A percentile compares a stretch with the other conserved stretches of the same genome.
Evolutionary conservation across 2,329 filamentous ascomycete genomes (phyloP).

Genomic region (Talaromyces albobiverticillius): DNA sequence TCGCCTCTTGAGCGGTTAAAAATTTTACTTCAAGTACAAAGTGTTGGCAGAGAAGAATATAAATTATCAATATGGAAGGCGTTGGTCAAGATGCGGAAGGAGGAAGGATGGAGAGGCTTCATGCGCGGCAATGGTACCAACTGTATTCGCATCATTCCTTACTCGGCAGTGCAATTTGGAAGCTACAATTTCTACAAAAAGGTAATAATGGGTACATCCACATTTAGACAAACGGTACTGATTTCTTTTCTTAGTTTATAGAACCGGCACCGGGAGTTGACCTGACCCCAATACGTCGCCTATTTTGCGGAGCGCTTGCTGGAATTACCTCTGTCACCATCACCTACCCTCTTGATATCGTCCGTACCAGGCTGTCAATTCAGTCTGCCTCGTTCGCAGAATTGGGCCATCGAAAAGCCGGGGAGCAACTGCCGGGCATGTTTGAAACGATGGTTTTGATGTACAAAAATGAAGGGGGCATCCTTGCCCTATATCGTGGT

Average conservation of each 20-base stretch:
- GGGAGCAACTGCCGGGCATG: constrained; percentile 79
- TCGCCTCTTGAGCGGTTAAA: constrained; percentile 94
- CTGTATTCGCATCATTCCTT: constrained; percentile 96
- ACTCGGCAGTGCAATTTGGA: constrained; percentile 96
- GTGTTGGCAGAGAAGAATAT: constrained; percentile 84
- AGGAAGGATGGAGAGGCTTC: constrained; percentile 95
- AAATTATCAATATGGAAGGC: constrained; percentile 88
- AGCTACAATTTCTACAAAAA: constrained; percentile 97
- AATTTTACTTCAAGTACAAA: constrained; percentile 97
- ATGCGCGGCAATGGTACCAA: constrained; percentile 98
- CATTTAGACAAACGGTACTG: not conserved
- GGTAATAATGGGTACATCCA: constrained; percentile 62
- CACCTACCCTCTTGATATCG: constrained; percentile 96
- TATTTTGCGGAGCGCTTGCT: constrained; percentile 86
- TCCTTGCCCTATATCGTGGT: constrained; percentile 84
- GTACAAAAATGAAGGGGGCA: constrained; percentile 87
- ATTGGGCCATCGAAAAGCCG: constrained; percentile 59
- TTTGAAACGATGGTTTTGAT: constrained; percentile 77
- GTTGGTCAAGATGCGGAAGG: constrained; percentile 89
- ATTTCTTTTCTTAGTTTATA: constrained; percentile 59
- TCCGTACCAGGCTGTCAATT: constrained; percentile 90
- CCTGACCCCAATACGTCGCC: constrained; percentile 68
- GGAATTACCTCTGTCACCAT: constrained; percentile 93
- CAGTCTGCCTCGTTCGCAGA: constrained; percentile 93
- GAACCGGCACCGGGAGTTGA: constrained; percentile 72